Base-by-base conservation (phyloP, 2,329 filamentous ascomycete species). In the Aureobasidium vineae region DNA sequence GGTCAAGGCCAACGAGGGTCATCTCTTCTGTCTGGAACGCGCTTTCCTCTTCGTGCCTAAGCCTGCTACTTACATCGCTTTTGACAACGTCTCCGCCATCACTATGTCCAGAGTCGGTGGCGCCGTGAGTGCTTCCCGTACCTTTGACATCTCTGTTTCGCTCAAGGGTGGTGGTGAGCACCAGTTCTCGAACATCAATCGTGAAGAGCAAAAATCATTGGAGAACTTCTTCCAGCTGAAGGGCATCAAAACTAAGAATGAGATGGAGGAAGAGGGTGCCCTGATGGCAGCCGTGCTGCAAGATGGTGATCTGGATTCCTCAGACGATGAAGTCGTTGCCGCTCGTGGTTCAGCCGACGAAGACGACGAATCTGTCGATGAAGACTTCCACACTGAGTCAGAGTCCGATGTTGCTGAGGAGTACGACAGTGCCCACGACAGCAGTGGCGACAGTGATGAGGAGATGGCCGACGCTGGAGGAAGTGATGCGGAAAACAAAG, bases 1-100 rank as follows among this genome's bases (percentile, higher is more conserved):
- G n/a, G 97, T 99, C 86, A 99, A 99, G 81, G 96, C 96, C 64
- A 97, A 96, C 78, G 95, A 99, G 80, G 95, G 96, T 68, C 93
- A 97, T 75, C 83, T 99, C 60, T 99, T 96, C 85, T 97, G 93
- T 77, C 82, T 99, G 71, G 95, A 99, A 79, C 97, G 97, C 80
- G 94, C 93, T 8, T 96, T 99, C 79, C 96, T 99, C 86, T 99
- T 99, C 77, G 95, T 99, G 19, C 95, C 95, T 38, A 99, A 99
- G 81, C 95, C 95, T 1, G 93, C 95, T 19, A 97, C 94, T 1
- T 99, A 98, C 80, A 94, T 99, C 68, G 90, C 91, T 68, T 96
- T 97, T 79, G 95, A 99, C 74, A 91, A 97, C 74, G 90, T 96
- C 41, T 86, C 91, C 61, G 91, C 90, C 60, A 90, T 99, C 70